phyloP scores from a whole-genome alignment of 306 rosid species.

The Cotoneaster glaucophyllus region DNA sequence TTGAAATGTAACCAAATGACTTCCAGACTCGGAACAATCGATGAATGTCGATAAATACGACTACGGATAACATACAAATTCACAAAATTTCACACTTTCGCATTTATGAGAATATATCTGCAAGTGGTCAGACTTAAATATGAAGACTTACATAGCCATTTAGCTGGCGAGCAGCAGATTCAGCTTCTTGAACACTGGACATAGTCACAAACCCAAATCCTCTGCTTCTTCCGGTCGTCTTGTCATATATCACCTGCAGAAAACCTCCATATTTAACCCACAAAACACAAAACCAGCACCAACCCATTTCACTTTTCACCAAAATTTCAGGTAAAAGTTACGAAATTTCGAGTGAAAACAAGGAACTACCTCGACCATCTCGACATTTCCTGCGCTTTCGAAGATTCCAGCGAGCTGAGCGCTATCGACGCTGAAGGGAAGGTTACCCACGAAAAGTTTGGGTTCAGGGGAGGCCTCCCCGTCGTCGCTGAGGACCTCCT shows the following conservation, averaged over 20 bases:
- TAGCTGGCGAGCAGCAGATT: conserved; percentile 74
- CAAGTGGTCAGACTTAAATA: background rate
- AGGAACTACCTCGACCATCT: conserved; percentile 71
- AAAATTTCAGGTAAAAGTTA: background rate
- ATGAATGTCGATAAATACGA: background rate
- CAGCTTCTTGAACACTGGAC: conserved; percentile 61
- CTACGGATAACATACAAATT: background rate
- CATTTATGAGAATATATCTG: background rate
- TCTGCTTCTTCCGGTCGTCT: conserved; percentile 82
- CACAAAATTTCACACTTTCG: background rate
- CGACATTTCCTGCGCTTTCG: conserved; percentile 64
- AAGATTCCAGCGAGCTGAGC: conserved; percentile 81
- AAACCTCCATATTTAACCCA: background rate
- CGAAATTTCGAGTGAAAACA: background rate
- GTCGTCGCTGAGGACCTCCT: conserved; percentile 32
- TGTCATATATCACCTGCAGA: conserved; percentile 76
- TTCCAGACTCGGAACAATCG: background rate
- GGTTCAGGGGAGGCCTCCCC: conserved; percentile 38
- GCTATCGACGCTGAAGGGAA: conserved; percentile 77
- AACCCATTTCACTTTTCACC: background rate
- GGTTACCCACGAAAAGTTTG: conserved; percentile 79
- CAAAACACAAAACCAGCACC: background rate
- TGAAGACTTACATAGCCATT: conserved; percentile 79
- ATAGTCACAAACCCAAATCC: conserved; percentile 96
- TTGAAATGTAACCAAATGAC: background rate